Percentiles rank a stretch among this genome's conserved stretches.
These are phyloP conservation scores for Stylonectria norvegica DNA, from an alignment of 2,329 filamentous ascomycete species.

Conservation along the genomic window DNA sequence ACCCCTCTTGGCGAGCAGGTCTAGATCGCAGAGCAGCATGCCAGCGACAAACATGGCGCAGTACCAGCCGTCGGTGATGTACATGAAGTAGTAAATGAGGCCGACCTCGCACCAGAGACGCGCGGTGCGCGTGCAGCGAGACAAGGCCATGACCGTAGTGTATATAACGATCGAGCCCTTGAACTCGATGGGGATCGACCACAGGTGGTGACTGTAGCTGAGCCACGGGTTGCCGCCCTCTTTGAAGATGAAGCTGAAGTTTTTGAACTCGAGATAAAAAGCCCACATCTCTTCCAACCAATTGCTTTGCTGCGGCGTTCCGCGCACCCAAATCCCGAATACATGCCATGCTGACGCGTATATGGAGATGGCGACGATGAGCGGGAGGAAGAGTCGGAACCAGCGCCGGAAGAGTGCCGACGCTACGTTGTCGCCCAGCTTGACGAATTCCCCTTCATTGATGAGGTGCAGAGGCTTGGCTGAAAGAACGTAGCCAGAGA, in stretches of 20 bases:
- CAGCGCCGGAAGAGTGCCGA: conserved; percentile 49
- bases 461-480: conserved; percentile 47
- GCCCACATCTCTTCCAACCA: conserved; percentile 49
- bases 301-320: conserved; percentile 36
- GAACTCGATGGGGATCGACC: conserved; percentile 63
- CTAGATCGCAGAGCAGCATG: conserved; percentile 60
- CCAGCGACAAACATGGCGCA: conserved; percentile 58
- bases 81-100: conserved; percentile 63
- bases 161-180: conserved; percentile 63
- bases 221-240: conserved; percentile 53
- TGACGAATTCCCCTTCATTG: conserved; percentile 39
- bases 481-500: conserved; percentile 56
- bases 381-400: conserved; percentile 47
- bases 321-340: conserved; percentile 44
- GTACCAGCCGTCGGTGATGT: conserved; percentile 62
- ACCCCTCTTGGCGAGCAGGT: conserved; percentile 48
- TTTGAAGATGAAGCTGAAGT: conserved; percentile 65
- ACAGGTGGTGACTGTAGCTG: conserved; percentile 54
- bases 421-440: conserved; percentile 42
- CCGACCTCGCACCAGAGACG: conserved; percentile 52
- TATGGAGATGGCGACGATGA: conserved; percentile 53
- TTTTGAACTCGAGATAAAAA: conserved; percentile 58
- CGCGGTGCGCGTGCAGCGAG: conserved; percentile 50
- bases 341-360: conserved; percentile 51
- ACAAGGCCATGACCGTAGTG: conserved; percentile 53